Conservation (phyloP, 805 yeast species). For the Starmerella vitae region DNA sequence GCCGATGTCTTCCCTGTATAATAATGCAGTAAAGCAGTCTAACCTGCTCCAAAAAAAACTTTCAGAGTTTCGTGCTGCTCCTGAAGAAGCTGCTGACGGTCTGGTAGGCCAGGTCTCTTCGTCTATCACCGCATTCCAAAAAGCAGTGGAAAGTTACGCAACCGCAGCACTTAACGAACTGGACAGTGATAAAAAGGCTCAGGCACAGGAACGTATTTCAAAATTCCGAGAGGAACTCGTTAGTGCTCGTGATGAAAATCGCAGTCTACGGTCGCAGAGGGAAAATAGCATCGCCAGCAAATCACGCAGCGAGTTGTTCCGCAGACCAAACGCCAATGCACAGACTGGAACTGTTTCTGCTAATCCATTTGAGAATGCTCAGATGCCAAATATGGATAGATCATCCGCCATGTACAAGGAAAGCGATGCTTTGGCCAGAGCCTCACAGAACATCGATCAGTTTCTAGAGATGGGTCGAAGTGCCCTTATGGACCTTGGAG, state of each 20-base stretch:
- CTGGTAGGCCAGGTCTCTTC: slow-evolving; percentile 66
- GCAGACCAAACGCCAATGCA: slow-evolving; percentile 29
- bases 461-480: slow-evolving; percentile 79
- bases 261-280: slow-evolving; percentile 40
- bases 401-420: slow-evolving; percentile 62
- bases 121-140: slow-evolving; percentile 56
- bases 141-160: slow-evolving; percentile 61
- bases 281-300: slow-evolving; percentile 39
- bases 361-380: slow-evolving; percentile 22
- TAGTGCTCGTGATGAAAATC: slow-evolving; percentile 39
- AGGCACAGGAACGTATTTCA: slow-evolving; percentile 46
- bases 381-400: slow-evolving; percentile 22
- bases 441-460: slow-evolving; percentile 74
- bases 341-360: slow-evolving; percentile 16
- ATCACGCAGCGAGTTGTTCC: slow-evolving; percentile 40
- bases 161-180: slow-evolving; percentile 46
- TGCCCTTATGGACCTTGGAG: slow-evolving; percentile 73
- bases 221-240: slow-evolving; percentile 36
- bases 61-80: slow-evolving; percentile 40
- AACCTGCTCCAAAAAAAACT: slow-evolving; percentile 59
- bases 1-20: slow-evolving; percentile 63
- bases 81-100: slow-evolving; percentile 59
- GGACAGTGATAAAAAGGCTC: slow-evolving; percentile 39
- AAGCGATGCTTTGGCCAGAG: slow-evolving; percentile 41
- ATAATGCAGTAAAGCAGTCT: slow-evolving; percentile 79